Base-by-base conservation (phyloP, 768 basidiomycete species). In the Tricholoma flavovirens region DNA sequence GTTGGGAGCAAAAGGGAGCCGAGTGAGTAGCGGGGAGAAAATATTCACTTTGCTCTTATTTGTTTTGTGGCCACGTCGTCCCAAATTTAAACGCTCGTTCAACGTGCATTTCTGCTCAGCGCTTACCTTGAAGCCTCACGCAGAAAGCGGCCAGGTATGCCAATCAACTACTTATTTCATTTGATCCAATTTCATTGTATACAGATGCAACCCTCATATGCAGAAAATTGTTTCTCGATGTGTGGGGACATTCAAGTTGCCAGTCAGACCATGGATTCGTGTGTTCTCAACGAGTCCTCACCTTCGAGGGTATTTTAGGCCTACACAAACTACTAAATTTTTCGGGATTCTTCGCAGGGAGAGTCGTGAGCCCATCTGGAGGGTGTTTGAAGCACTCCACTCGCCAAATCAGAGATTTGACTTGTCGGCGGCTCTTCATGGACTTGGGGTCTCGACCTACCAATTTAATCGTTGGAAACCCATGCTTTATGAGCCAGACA, bases 391-490 rank as follows among this genome's bases (percentile, higher is more conserved):
- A 17, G 64, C 68, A 3, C 65, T 81, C 24, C 65, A 70, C 26
- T 63, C 51, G 17, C 72, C 59, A 48, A 64, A 43, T 42, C 68
- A 58, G 5, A 54, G 56, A 5, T 17, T 64, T 14, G 56, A 67
- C 3, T 60, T 75, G 49, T 59, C 66, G 1, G 63, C 61, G 19
- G 66, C 71, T 7, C 69, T 78, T 19, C 54, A 49, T n/a, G 62
- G 68, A 45, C 67, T 68, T 46, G 62, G 65, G 3, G 62, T 80
- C 46, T 58, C 72, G 21, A 51, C 66, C 30, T 66, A 70, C 35
- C 73, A 80, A 29, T 81, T 71, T 65, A 33, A 64, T 3, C 60
- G 56, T 12, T 82, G 79, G 78, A 69, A 70, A 7, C 62, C 67
- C 2, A 60, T 73, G 29, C 57, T 81, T 15, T 59, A 60, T 43